A percentile compares a stretch with the other conserved stretches of the same genome.
phyloP scores from a whole-genome alignment of 768 basidiomycete genomes.

The Pisolithus orientalis region DNA sequence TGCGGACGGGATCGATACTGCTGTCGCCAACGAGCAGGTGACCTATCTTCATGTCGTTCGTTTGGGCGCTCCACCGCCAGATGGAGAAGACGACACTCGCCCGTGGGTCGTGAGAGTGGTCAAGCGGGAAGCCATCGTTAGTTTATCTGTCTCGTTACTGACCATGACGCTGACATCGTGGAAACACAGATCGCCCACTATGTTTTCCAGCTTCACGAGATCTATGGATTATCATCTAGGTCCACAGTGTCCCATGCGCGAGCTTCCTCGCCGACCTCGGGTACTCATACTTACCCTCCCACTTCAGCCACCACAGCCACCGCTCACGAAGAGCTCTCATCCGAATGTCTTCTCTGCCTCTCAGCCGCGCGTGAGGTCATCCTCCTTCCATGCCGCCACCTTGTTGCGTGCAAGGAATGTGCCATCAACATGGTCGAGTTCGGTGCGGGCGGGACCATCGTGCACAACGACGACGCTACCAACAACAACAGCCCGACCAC shows the following conservation, averaged over 20 bases:
- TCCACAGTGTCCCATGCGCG: conserved; percentile 33
- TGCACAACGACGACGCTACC: conserved; percentile 40
- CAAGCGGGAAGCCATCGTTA: conserved; percentile 80
- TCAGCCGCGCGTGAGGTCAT: conserved; percentile 88
- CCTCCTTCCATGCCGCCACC: conserved; percentile 85
- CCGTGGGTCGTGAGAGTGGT: conserved; percentile 93
- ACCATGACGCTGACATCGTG: not conserved
- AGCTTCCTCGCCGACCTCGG: conserved; percentile 30
- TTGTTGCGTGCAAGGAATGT: conserved; percentile 94
- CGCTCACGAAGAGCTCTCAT: conserved; percentile 60
- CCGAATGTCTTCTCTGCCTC: conserved; percentile 89
- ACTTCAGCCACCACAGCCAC: conserved; percentile 19
- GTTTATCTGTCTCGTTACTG: conserved; percentile 15
- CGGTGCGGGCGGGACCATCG: conserved; percentile 84
- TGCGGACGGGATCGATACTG: conserved; percentile 60
- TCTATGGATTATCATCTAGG: conserved; percentile 78
- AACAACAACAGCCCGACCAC: conserved; percentile 21
- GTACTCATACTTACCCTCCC: conserved; percentile 45
- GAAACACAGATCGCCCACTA: conserved; percentile 75
- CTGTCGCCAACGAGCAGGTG: conserved; percentile 75
- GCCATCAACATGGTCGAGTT: conserved; percentile 97
- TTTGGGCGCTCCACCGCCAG: conserved; percentile 42
- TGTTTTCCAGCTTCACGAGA: conserved; percentile 93
- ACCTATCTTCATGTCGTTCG: conserved; percentile 85
- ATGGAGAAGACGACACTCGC: conserved; percentile 50